phyloP scores from a whole-genome alignment of 208 protist genomes.

The Acanthamoeba castellanii region DNA sequence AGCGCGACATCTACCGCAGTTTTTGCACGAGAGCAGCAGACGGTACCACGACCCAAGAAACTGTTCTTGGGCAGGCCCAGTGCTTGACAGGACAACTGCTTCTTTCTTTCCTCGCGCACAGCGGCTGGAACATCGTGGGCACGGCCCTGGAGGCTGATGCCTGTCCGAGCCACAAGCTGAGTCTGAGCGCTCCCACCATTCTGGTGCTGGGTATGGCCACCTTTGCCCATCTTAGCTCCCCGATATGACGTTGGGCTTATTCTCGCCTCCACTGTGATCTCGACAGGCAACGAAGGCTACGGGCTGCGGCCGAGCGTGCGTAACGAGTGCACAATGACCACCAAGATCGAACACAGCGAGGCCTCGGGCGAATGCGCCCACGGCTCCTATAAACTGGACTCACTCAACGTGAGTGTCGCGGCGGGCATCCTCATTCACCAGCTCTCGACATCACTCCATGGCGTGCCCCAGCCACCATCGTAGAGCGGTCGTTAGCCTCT shows the following conservation, averaged over 20 bases:
- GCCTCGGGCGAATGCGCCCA: background rate
- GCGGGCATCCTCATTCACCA: constrained; percentile 35
- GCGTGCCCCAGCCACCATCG: no score
- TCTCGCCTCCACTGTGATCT: background rate
- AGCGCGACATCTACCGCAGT: background rate
- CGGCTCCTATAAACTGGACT: constrained; percentile 25
- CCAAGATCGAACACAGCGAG: background rate
- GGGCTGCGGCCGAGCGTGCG: background rate
- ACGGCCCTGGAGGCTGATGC: background rate
- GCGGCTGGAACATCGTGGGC: background rate
- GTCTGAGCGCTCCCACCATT: background rate
- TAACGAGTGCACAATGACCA: background rate
- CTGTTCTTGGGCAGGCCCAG: background rate
- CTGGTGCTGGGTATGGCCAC: constrained; percentile 10
- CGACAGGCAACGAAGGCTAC: constrained; percentile 38
- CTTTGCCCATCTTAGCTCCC: background rate
- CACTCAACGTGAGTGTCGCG: constrained; percentile 57
- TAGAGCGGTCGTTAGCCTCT: no score
- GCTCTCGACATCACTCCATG: background rate
- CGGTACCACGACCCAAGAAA: no score
- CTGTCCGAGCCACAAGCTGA: background rate
- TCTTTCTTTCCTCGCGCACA: background rate
- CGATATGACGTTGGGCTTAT: no score
- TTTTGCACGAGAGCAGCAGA: constrained; percentile 34
- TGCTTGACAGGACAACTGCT: background rate